Conservation (phyloP, 495 filamentous ascomycete genomes). For the Xylaria palmicola region DNA sequence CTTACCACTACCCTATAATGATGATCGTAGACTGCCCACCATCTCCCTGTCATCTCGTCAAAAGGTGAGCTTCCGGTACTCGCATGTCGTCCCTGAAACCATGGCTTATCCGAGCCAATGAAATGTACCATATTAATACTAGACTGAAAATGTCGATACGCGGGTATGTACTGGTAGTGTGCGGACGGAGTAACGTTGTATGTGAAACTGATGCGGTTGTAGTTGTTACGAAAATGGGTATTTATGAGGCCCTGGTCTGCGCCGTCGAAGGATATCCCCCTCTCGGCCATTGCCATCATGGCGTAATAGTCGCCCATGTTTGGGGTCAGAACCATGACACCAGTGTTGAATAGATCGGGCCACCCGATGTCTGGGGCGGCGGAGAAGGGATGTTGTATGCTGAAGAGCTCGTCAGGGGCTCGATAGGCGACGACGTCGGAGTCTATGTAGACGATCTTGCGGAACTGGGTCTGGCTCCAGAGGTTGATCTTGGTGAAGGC, state of each 20-base stretch:
- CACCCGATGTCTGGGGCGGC: constrained; percentile 95
- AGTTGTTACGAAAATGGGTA: constrained; percentile 80
- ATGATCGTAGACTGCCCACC: constrained; percentile 91
- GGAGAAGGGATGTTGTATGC: constrained; percentile 72
- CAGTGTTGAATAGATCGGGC: constrained; percentile 98
- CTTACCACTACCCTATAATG: constrained; percentile 66
- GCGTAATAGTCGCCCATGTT: constrained; percentile 86
- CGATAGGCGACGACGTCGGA: constrained; percentile 83
- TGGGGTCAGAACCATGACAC: constrained; percentile 86
- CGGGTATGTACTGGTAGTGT: constrained; percentile 92
- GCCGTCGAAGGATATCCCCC: constrained; percentile 92
- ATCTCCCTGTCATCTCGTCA: constrained; percentile 74
- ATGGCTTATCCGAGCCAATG: constrained; percentile 89
- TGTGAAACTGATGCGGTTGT: constrained; percentile 85
- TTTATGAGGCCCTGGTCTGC: constrained; percentile 97
- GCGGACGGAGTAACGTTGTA: constrained; percentile 96
- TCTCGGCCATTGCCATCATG: constrained; percentile 75
- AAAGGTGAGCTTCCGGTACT: constrained; percentile 61
- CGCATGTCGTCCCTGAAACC: constrained; percentile 66
- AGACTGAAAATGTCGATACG: constrained; percentile 88
- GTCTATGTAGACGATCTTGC: constrained; percentile 89
- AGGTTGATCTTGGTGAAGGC: constrained; percentile 96
- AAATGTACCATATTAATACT: constrained; percentile 88
- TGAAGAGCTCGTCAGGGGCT: constrained; percentile 90
- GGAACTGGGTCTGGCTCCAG: constrained; percentile 88